Conservation (phyloP, 2,329 filamentous ascomycete species). For the Dothiorella sarmentorum region DNA sequence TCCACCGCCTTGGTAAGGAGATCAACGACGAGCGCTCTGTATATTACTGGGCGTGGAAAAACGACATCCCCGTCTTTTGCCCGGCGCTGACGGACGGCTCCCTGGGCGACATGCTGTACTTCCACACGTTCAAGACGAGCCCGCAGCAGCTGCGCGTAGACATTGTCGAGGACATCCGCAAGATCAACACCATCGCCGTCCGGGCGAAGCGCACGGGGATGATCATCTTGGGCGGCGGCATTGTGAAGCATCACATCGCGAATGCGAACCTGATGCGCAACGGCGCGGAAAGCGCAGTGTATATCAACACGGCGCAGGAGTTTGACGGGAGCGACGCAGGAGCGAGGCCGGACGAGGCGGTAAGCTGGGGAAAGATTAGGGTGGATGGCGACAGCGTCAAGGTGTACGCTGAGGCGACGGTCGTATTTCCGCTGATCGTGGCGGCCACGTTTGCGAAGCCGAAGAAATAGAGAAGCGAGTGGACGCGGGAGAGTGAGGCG, state of each 20-base stretch:
- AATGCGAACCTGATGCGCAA: conserved; percentile 98
- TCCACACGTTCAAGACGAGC: conserved; percentile 90
- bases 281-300: conserved; percentile 92
- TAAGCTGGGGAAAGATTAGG: conserved; percentile 99
- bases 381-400: conserved; percentile 83
- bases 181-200: conserved; percentile 88
- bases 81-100: conserved; percentile 94
- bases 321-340: conserved; percentile 97
- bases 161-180: conserved; percentile 89
- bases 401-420: conserved; percentile 66
- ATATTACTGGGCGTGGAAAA: conserved; percentile 97
- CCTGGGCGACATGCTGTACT: conserved; percentile 96
- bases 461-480: background rate
- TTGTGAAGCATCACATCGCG: conserved; percentile 98
- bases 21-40: conserved; percentile 91
- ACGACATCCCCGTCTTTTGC: conserved; percentile 95
- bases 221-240: conserved; percentile 88
- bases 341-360: conserved; percentile 89
- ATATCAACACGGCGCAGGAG: conserved; percentile 95
- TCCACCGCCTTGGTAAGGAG: conserved; percentile 83
- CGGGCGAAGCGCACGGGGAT: conserved; percentile 85
- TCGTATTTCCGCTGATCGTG: conserved; percentile 65
- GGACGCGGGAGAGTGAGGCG: background rate
- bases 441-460: conserved; percentile 61
- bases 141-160: conserved; percentile 80